Percentiles rank a stretch among this genome's conserved stretches.
phyloP scores from a whole-genome alignment of 352 stramenopile genomes.

The Pelagophyceae sp. region DNA sequence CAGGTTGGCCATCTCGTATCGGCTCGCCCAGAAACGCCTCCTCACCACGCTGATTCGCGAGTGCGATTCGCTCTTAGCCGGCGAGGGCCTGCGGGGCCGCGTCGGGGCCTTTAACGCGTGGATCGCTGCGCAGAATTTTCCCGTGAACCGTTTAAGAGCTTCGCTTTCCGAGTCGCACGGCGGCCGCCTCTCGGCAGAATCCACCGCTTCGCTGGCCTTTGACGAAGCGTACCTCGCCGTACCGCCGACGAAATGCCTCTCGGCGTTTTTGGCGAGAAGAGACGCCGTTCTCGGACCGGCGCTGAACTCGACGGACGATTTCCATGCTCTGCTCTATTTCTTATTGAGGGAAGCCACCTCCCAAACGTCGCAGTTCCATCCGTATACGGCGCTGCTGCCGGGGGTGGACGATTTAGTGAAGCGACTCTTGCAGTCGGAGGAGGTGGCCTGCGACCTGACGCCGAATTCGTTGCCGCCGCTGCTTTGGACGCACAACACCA shows the following conservation, averaged over 20 bases:
- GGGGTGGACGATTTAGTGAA: constrained; percentile 35
- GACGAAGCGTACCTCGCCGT: constrained; percentile 68
- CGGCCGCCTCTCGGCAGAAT: constrained; percentile 44
- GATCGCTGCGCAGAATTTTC: not conserved
- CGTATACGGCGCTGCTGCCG: constrained; percentile 72
- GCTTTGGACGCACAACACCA: not conserved
- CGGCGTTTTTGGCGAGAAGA: too few species aligned
- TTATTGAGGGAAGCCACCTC: constrained; percentile 66
- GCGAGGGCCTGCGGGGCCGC: not conserved
- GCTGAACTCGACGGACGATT: too few species aligned
- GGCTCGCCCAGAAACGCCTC: not conserved
- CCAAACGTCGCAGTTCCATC: constrained; percentile 42
- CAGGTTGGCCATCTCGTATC: constrained; percentile 8
- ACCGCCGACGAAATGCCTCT: too few species aligned
- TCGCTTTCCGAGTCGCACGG: not conserved
- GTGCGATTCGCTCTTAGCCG: not conserved
- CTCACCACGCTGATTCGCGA: not conserved
- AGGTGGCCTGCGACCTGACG: not conserved
- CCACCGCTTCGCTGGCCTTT: constrained; percentile 41
- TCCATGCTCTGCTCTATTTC: constrained; percentile 62
- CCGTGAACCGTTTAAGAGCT: not conserved
- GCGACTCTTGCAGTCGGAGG: not conserved
- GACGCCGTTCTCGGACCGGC: too few species aligned
- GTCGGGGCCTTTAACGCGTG: not conserved
- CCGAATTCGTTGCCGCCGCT: not conserved